A percentile compares a stretch with the other conserved stretches of the same genome.
Evolutionary conservation across 768 basidiomycete genomes (phyloP).

Genomic region (Serendipita indica): DNA sequence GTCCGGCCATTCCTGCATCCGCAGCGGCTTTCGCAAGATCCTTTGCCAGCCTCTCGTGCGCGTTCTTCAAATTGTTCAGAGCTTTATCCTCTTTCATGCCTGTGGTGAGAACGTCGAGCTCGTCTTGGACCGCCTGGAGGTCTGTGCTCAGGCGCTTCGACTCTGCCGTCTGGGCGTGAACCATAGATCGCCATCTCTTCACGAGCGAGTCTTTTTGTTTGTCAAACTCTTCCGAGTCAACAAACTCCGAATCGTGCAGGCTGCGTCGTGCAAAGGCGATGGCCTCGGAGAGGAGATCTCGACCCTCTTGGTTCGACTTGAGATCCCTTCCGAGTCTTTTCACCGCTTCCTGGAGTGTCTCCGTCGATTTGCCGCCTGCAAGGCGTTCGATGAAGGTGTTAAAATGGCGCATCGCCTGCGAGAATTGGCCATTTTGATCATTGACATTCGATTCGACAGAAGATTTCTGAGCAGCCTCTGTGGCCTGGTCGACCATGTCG

Average conservation of each 20-base stretch:
- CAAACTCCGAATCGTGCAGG: slow-evolving; percentile 38
- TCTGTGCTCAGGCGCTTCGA: slow-evolving; percentile 39
- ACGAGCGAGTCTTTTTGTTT: slow-evolving; percentile 31
- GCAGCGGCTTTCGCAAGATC: slow-evolving; percentile 35
- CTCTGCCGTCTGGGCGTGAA: slow-evolving; percentile 30
- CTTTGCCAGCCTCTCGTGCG: slow-evolving; percentile 33
- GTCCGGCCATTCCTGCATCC: slow-evolving; percentile 29
- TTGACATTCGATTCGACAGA: slow-evolving; percentile 28
- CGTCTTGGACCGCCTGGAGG: slow-evolving; percentile 31
- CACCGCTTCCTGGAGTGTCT: slow-evolving; percentile 30
- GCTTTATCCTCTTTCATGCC: slow-evolving; percentile 38
- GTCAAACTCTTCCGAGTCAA: slow-evolving; percentile 32
- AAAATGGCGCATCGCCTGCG: slow-evolving; percentile 45
- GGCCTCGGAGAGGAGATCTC: slow-evolving; percentile 40
- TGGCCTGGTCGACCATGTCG: slow-evolving; percentile 33
- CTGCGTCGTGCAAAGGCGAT: slow-evolving; percentile 32
- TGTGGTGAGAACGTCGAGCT: slow-evolving; percentile 31
- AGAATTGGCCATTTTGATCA: slow-evolving; percentile 45
- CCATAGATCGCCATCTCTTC: slow-evolving; percentile 34
- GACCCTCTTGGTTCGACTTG: slow-evolving; percentile 38
- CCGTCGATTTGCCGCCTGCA: slow-evolving; percentile 34
- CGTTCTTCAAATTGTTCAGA: slow-evolving; percentile 30
- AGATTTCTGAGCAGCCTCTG: slow-evolving; percentile 18
- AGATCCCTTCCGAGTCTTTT: slow-evolving; percentile 34
- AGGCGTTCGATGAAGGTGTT: slow-evolving; percentile 39